phyloP scores from a whole-genome alignment of 495 filamentous ascomycete genomes.

The Stereocaulon alpinum region DNA sequence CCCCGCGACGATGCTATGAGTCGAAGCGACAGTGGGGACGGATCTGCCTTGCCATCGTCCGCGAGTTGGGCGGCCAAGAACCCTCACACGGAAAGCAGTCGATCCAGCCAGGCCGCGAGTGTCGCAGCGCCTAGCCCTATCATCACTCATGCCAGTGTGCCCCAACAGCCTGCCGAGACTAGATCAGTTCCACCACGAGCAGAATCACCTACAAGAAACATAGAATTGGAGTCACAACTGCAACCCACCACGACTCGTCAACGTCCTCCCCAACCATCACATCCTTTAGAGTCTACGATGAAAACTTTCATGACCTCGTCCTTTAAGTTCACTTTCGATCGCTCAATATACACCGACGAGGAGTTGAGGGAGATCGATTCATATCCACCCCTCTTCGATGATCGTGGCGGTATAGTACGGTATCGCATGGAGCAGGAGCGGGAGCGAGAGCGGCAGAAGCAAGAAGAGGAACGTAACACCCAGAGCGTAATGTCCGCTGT shows the following conservation, averaged over 20 bases:
- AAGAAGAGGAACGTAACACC: slow-evolving; percentile 47
- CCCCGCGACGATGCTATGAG: slow-evolving; percentile 66
- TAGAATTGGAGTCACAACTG: slow-evolving; percentile 16
- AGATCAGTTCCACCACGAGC: slow-evolving; percentile 26
- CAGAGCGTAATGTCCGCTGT: slow-evolving; percentile 34
- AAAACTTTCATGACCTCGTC: slow-evolving; percentile 46
- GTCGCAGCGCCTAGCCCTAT: slow-evolving; percentile 73
- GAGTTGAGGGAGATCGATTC: slow-evolving; percentile 46
- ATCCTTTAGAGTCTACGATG: slow-evolving; percentile 37
- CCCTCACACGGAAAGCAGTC: slow-evolving; percentile 54
- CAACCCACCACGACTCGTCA: neutral
- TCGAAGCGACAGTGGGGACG: slow-evolving; percentile 50
- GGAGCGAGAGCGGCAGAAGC: slow-evolving; percentile 51
- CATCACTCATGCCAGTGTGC: slow-evolving; percentile 49
- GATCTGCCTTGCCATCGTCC: slow-evolving; percentile 78
- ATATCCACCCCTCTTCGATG: slow-evolving; percentile 72
- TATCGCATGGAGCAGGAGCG: slow-evolving; percentile 56
- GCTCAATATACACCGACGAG: slow-evolving; percentile 39
- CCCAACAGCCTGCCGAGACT: slow-evolving; percentile 33
- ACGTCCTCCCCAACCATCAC: slow-evolving; percentile 21
- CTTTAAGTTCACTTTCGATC: slow-evolving; percentile 52
- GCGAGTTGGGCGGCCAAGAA: slow-evolving; percentile 88
- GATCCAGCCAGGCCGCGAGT: slow-evolving; percentile 68
- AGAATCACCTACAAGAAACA: slow-evolving; percentile 21
- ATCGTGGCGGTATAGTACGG: slow-evolving; percentile 64